Base-by-base conservation (phyloP, 176 grass and related monocot genomes). In the Pontederia paniculata region DNA sequence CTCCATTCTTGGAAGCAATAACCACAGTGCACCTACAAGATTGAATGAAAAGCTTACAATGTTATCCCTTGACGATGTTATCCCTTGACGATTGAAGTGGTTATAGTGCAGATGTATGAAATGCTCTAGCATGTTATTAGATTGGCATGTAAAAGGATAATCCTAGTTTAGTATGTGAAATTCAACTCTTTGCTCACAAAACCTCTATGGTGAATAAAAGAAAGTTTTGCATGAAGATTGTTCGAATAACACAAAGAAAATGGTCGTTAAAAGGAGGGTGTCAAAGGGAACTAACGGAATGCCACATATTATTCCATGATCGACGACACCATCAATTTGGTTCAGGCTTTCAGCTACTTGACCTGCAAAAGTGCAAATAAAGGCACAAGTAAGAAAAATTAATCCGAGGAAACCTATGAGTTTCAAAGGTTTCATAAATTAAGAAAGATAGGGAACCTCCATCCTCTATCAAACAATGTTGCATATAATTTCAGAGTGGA, bases 271-370 rank as follows among this genome's bases (percentile, higher is more conserved):
- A 44, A 2, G 0, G 15, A 0, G 20, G 31, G 9, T n/a, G 16
- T 67, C 42, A 47, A 13, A 80, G 49, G 77, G 10, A 56, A 80
- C 50, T 76, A 54, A 96, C 85, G 47, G 71, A 28, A 72, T 83
- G 73, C 69, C 58, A 16, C 52, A 71, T 56, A 96, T 67, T 25
- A 96, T 86, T 71, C 90, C 90, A 78, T 96, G 90, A 50, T 96
- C 82, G 22, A 96, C 75, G 20, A 96, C 71, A 10, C 90, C 85
- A 0, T 14, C 60, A 12, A 95, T 76, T 46, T 78, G 68, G 19
- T 76, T 70, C 66, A 96, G 52, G 21, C 64, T 75, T 80, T 96
- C 79, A 52, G 90, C 90, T 64, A 96, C 82, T 70, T 89, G 66
- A 31, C 66, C 90, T 95, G 69, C 37, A 76, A 64, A 0, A 49